These are phyloP conservation scores for Ephemerocybe angulata DNA, from an alignment of 768 basidiomycete genomes.

Conservation along the genomic window DNA sequence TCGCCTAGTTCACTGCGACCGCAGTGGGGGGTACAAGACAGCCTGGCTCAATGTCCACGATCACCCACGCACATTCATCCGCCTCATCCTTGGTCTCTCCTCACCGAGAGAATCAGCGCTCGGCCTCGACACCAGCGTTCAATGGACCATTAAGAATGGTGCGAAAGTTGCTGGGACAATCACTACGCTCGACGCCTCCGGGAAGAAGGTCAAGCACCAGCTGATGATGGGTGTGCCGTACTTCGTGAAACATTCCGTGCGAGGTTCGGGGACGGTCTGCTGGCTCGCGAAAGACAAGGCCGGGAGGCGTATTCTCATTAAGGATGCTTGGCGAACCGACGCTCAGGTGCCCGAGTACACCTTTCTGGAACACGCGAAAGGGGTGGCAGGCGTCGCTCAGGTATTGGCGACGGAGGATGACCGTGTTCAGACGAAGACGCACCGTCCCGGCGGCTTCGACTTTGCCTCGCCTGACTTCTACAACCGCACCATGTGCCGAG, in stretches of 20 bases:
- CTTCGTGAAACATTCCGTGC: neutral
- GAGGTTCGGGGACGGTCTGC: neutral
- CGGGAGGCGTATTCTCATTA: neutral
- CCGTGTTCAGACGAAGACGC: neutral
- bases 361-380: neutral
- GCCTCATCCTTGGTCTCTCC: neutral
- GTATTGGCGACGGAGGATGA: neutral
- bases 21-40: neutral
- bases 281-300: neutral
- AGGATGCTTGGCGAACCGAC: neutral
- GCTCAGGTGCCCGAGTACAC: neutral
- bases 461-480: neutral
- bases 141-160: neutral
- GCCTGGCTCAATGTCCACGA: neutral
- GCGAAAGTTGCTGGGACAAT: neutral
- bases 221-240: neutral
- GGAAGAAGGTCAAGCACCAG: neutral
- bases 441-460: neutral
- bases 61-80: neutral
- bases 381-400: neutral
- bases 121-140: neutral
- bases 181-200: no score
- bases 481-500: neutral
- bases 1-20: neutral
- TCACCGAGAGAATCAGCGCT: neutral